phyloP scores from a whole-genome alignment of 306 rosid genomes.

The Cucumis cinereus region DNA sequence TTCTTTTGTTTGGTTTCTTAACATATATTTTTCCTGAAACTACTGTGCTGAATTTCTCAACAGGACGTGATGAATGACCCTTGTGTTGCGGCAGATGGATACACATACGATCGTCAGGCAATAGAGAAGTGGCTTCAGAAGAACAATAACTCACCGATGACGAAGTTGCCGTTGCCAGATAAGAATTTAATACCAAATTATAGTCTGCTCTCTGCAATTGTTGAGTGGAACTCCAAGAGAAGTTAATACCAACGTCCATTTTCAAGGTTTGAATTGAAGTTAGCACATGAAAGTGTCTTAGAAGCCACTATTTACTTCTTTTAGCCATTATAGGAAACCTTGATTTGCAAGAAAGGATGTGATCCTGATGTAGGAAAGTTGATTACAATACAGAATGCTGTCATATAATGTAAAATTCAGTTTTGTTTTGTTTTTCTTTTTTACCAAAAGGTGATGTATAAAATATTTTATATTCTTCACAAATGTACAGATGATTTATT shows the following conservation, averaged over 20 bases:
- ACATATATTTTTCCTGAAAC: background rate
- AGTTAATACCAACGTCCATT: background rate
- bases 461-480: background rate
- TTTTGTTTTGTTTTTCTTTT: background rate
- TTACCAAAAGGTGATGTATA: background rate
- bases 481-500: no score
- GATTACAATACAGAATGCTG: background rate
- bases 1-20: background rate
- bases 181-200: slow-evolving; percentile 66
- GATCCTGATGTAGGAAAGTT: background rate
- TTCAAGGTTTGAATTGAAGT: background rate
- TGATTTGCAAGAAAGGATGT: background rate
- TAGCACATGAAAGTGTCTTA: background rate
- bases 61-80: slow-evolving; percentile 93
- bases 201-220: slow-evolving; percentile 74
- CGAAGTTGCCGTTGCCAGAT: slow-evolving; percentile 50
- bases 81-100: slow-evolving; percentile 92
- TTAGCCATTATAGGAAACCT: background rate
- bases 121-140: slow-evolving; percentile 61
- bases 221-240: slow-evolving; percentile 71
- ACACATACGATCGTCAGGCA: slow-evolving; percentile 68
- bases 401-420: background rate
- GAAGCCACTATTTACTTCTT: background rate
- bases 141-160: slow-evolving; percentile 66
- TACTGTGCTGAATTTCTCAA: background rate